Percentiles rank a stretch among this genome's conserved stretches.
phyloP scores from a whole-genome alignment of 2,329 filamentous ascomycete genomes.

The Myriangium duriaei region DNA sequence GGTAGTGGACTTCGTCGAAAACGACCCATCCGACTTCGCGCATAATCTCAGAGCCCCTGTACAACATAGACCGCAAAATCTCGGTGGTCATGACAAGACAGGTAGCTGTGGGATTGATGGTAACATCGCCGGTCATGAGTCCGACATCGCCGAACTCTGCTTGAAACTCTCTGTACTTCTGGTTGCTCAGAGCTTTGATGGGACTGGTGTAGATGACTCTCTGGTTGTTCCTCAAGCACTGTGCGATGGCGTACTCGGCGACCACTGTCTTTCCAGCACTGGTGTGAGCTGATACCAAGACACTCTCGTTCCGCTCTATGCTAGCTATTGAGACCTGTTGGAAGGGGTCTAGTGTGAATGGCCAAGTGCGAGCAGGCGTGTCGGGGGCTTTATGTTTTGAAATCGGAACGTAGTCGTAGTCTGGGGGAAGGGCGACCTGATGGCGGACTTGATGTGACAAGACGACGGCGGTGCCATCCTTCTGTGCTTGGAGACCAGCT shows the following conservation, averaged over 20 bases:
- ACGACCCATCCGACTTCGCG: constrained; percentile 97
- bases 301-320: constrained; percentile 91
- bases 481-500: constrained; percentile 50
- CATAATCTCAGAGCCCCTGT: constrained; percentile 97
- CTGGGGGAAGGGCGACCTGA: constrained; percentile 86
- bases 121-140: constrained; percentile 97
- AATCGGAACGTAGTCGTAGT: constrained; percentile 78
- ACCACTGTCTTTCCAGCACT: constrained; percentile 97
- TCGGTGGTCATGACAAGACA: constrained; percentile 99
- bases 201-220: constrained; percentile 98
- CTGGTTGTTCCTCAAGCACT: constrained; percentile 94
- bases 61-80: constrained; percentile 97
- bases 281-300: constrained; percentile 92
- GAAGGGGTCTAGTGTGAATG: constrained; percentile 92
- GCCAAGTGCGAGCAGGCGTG: constrained; percentile 70
- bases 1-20: constrained; percentile 97
- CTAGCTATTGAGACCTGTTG: constrained; percentile 89
- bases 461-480: constrained; percentile 59
- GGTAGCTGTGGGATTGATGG: constrained; percentile 95
- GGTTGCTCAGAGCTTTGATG: constrained; percentile 96
- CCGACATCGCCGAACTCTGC: constrained; percentile 94
- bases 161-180: constrained; percentile 94
- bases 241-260: constrained; percentile 94
- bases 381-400: constrained; percentile 85
- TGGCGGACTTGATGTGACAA: constrained; percentile 96